Percentiles rank a stretch among this genome's conserved stretches.
phyloP scores from a whole-genome alignment of 148 eudicot genomes.

The Silene latifolia region DNA sequence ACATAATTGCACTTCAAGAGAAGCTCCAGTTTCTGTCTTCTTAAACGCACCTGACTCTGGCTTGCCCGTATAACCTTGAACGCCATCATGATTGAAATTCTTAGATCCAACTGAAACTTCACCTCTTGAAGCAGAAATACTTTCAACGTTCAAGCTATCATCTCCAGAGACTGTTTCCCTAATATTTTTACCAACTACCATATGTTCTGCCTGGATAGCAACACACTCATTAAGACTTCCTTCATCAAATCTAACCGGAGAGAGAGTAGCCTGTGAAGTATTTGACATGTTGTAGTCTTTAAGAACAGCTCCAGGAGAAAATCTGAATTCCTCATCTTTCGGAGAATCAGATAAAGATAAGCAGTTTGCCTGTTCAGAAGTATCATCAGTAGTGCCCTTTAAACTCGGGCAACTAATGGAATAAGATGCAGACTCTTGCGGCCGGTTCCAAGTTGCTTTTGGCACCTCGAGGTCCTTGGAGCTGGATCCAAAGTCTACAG shows the following conservation, averaged over 20 bases:
- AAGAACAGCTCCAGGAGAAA: constrained; percentile 5
- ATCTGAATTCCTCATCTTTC: constrained; percentile 19
- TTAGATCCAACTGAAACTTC: constrained; percentile 22
- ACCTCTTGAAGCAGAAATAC: constrained; percentile 16
- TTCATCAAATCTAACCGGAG: constrained; percentile 21
- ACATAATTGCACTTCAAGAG: constrained; percentile 19
- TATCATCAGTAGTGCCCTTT: constrained; percentile 20
- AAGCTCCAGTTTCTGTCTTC: constrained; percentile 11
- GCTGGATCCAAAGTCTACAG: constrained; percentile 7
- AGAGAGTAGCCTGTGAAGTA: constrained; percentile 20
- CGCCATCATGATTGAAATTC: constrained; percentile 13
- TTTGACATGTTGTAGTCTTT: constrained; percentile 26
- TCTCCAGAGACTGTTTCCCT: constrained; percentile 13
- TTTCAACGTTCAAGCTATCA: constrained; percentile 17
- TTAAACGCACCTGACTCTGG: constrained; percentile 25
- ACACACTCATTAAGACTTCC: constrained; percentile 19
- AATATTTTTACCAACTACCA: constrained; percentile 14
- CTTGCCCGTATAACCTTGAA: constrained; percentile 3
- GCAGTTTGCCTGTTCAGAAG: constrained; percentile 13
- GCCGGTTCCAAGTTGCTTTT: constrained; percentile 16
- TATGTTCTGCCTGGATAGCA: constrained; percentile 22
- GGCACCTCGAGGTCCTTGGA: constrained; percentile 23
- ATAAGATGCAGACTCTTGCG: constrained; percentile 14
- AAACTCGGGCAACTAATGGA: constrained; percentile 14
- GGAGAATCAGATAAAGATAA: constrained; percentile 16